phyloP scores from a whole-genome alignment of 495 filamentous ascomycete species.

The Aspergillus haitiensis region DNA sequence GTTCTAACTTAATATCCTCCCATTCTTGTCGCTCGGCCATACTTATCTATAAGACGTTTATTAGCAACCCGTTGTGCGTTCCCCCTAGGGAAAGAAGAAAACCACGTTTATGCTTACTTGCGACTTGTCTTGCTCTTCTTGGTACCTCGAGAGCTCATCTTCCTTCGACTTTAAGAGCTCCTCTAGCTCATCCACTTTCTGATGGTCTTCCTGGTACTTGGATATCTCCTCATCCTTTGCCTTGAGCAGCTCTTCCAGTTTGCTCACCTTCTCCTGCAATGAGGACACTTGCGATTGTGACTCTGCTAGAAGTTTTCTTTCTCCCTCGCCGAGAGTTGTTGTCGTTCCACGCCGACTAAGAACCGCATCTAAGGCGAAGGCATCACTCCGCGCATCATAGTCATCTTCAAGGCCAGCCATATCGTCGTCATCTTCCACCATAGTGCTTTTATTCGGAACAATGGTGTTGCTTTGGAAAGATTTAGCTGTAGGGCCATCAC shows the following conservation, averaged over 20 bases:
- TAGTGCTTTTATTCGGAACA: conserved; percentile 94
- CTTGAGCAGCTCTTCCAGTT: conserved; percentile 61
- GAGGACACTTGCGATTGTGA: conserved; percentile 74
- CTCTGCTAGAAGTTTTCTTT: conserved; percentile 71
- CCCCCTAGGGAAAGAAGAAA: neutral
- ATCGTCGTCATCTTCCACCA: conserved; percentile 96
- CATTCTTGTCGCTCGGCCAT: conserved; percentile 62
- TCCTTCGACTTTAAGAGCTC: conserved; percentile 51
- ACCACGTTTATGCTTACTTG: conserved; percentile 35
- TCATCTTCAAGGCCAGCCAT: conserved; percentile 59
- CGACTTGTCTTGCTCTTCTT: conserved; percentile 43
- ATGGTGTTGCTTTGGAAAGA: conserved; percentile 95
- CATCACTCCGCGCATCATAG: conserved; percentile 61
- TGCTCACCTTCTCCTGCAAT: conserved; percentile 70
- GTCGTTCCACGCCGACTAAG: conserved; percentile 58
- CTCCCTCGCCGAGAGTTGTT: conserved; percentile 56
- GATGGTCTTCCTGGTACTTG: conserved; percentile 44
- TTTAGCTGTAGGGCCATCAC: conserved; percentile 70
- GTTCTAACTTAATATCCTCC: conserved; percentile 66
- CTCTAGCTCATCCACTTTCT: conserved; percentile 62
- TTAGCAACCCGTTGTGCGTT: neutral
- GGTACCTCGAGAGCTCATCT: conserved; percentile 44
- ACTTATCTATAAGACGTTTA: conserved; percentile 35
- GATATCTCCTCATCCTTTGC: conserved; percentile 59
- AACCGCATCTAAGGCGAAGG: conserved; percentile 60